Evolutionary conservation across 1,284 basidiomycete species (phyloP), one percentile per base, ranked within the genome.

Genomic region (Moniliophthora roreri): DNA sequence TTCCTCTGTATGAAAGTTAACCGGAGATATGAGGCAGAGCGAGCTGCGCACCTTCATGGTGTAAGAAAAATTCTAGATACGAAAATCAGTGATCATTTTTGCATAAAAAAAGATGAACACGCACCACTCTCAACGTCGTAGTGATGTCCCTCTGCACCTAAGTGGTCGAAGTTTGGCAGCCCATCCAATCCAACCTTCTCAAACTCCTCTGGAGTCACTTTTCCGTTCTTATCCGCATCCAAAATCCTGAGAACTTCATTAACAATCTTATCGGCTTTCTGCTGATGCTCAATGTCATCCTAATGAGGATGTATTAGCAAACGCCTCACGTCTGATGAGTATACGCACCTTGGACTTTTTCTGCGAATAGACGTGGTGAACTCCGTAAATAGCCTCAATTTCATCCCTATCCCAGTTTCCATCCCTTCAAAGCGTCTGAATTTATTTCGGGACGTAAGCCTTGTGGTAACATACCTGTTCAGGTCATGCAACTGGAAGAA

Each of bases 401-500:
- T 95, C 92, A 57, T 86, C 84, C 53, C 78, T 74, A 68, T 91
- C 84, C 87, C 91, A 91, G 36, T 77, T 62, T 0, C 89, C 85
- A 62, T 91, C 81, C 24, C 87, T 89, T 59, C 5, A 37, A 26
- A 18, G 32, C 28, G 5, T 48, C 10, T 50, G 18, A 57, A 49
- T 34, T 20, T 50, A 32, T 61, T 46, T 28, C 21, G 7, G 13
- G 50, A 34, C 38, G n/a, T n/a, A 34, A n/a, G 36, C 6, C 24
- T 24, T 34, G 23, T 28, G 15, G 26, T 15, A 53, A 70, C 79
- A 61, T 69, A 89, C 81, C 85, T 76, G 72, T 98, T 85, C 55
- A 98, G 77, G 71, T 98, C 95, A 70, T 98, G 95, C 9, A 98
- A 77, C 55, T 87, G 84, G 76, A 93, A 93, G 78, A 93, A 93